A percentile compares a stretch with the other conserved stretches of the same genome.
Conservation (phyloP, 139 green algal genomes). For the Picochlorum sp. region DNA sequence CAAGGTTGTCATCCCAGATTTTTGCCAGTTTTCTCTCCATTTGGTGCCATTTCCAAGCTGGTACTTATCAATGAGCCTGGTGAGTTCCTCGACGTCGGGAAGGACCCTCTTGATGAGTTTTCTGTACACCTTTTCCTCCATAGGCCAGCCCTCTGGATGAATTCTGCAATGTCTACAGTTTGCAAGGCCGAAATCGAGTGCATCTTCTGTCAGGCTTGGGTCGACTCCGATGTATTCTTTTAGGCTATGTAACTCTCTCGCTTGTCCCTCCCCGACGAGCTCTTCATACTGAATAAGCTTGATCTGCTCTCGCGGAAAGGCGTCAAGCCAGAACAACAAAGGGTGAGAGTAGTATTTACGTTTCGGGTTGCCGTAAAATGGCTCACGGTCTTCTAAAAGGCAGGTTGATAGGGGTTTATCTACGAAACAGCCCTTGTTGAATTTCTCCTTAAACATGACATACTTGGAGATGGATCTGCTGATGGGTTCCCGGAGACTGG, state of each 20-base stretch:
- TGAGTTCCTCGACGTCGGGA: conserved; percentile 8
- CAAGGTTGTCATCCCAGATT: conserved; percentile 8
- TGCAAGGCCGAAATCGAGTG: neutral
- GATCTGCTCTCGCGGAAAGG: conserved; percentile 12
- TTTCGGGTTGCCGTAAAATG: neutral
- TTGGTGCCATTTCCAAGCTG: conserved; percentile 2
- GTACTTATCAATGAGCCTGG: neutral
- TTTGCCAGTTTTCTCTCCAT: conserved; percentile 11
- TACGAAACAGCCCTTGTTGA: conserved; percentile 6
- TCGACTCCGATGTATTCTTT: conserved; percentile 6
- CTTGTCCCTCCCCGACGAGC: neutral
- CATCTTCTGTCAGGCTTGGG: neutral
- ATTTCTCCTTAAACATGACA: conserved; percentile 15
- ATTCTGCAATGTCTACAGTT: conserved; percentile 16
- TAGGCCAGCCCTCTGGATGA: conserved; percentile 6
- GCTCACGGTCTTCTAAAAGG: too few species aligned
- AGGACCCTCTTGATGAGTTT: conserved; percentile 14
- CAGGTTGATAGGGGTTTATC: too few species aligned
- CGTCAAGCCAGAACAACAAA: conserved; percentile 9
- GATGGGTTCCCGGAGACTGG: conserved; percentile 18
- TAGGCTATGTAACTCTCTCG: neutral
- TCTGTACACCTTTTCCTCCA: conserved; percentile 7
- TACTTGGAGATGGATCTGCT: conserved; percentile 1
- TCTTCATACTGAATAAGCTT: conserved; percentile 14
- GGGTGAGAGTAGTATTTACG: conserved; percentile 18